Conservation (phyloP, 106 monocot genomes). For the Dactylorhiza incarnata region DNA sequence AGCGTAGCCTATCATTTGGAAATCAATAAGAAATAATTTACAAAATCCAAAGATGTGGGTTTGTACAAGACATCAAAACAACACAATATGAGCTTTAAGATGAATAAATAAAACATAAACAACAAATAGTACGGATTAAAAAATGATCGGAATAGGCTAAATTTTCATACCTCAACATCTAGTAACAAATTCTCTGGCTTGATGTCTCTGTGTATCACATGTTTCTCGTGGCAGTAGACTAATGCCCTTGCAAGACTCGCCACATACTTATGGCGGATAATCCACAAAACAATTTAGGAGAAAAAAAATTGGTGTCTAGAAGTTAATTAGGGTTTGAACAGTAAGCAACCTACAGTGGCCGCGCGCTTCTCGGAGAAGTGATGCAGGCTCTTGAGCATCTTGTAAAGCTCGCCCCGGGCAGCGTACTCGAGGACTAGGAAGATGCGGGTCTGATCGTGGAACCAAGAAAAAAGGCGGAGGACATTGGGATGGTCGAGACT, state of each 20-base stretch:
- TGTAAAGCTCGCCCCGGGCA: slow-evolving; percentile 73
- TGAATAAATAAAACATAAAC: background rate
- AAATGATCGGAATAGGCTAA: too few relatives aligned
- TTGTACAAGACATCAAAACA: background rate
- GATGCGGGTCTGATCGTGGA: slow-evolving; percentile 71
- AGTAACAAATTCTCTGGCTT: slow-evolving; percentile 88
- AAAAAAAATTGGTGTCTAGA: too few relatives aligned
- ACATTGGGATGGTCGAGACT: slow-evolving; percentile 70
- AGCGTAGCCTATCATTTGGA: background rate
- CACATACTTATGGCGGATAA: too few relatives aligned
- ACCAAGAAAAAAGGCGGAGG: slow-evolving; percentile 78
- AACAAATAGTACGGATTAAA: background rate
- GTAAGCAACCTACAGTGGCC: too few relatives aligned
- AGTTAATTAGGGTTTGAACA: too few relatives aligned
- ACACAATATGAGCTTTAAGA: background rate
- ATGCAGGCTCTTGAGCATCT: slow-evolving; percentile 47
- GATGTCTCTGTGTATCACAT: slow-evolving; percentile 95
- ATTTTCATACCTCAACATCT: slow-evolving; percentile 52
- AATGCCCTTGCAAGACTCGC: slow-evolving; percentile 69
- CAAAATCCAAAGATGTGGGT: background rate
- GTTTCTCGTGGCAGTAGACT: slow-evolving; percentile 78
- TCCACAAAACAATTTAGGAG: too few relatives aligned
- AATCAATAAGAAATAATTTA: background rate
- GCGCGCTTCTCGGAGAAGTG: too few relatives aligned
- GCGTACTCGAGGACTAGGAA: slow-evolving; percentile 86